Evolutionary conservation across 2,329 filamentous ascomycete genomes (phyloP), one percentile per base, ranked within the genome.

Genomic region (Fusarium sp.): DNA sequence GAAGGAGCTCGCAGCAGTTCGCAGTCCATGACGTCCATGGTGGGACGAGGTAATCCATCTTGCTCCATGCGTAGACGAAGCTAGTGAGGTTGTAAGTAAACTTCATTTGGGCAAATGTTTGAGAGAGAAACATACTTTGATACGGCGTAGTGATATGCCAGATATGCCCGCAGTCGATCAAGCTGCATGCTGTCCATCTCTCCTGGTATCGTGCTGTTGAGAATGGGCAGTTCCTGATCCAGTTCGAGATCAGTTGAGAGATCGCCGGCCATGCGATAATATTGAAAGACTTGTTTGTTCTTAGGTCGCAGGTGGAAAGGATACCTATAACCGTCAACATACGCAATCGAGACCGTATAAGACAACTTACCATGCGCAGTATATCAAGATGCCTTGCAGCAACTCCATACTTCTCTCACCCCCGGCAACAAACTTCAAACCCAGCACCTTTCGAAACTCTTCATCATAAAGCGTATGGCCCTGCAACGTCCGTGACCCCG

Each of bases 331-430:
- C 39, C 22, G 14, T 35, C 32, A 64, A 11, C 8, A 10, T 14
- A 9, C 25, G 19, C 7, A n/a, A 9, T 4, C 7, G 20, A 7
- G 4, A 9, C 7, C 7, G 17, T 37, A 10, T 5, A 10, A 19
- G 23, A 7, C 11, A 22, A 58, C 78, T 67, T 75, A 88, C 87
- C 87, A 89, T 19, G 82, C 79, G 49, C 84, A 82, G 63, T 89
- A 89, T 7, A 88, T 81, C 25, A 88, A 75, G 20, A 89, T 75
- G 4, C 86, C 86, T 64, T 87, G 84, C 2, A 89, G 73, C 17
- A 89, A 68, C 67, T 89, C 86, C 22, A 89, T 60, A 14, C 80
- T 86, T 56, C 85, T 82, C 77, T 89, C 86, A 0, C 86, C 85
- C 4, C 83, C 81, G 0, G 86, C 80, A 1, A 89, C 84, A 40